These are phyloP conservation scores for Plasmodium knowlesi DNA, from an alignment of 169 alveolate genomes.

Conservation along the genomic window DNA sequence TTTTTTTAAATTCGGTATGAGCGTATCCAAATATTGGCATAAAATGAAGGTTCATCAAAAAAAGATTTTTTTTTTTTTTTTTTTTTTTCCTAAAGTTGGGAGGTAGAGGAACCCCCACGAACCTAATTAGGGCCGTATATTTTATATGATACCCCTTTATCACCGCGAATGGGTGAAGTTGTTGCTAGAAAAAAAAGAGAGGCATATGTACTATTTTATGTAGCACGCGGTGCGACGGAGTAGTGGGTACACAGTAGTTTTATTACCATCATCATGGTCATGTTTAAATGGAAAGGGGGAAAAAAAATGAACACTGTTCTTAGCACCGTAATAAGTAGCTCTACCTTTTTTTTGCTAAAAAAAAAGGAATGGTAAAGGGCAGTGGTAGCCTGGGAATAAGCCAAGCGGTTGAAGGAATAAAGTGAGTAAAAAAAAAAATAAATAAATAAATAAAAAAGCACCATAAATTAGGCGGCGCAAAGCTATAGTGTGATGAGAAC, in stretches of 20 bases:
- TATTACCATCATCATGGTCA: neutral
- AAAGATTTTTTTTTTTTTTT: neutral
- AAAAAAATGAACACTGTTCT: neutral
- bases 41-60: neutral
- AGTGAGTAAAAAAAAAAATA: neutral
- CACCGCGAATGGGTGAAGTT: neutral
- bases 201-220: too few species aligned
- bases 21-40: neutral
- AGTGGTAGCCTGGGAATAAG: neutral
- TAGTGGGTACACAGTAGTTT: neutral
- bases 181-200: neutral
- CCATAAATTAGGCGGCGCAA: neutral
- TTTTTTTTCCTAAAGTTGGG: neutral
- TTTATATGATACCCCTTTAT: constrained; percentile 13
- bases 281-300: neutral
- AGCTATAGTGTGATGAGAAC: neutral
- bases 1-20: neutral
- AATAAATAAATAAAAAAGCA: neutral
- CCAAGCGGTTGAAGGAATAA: neutral
- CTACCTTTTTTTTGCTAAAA: neutral
- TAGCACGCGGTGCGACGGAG: neutral
- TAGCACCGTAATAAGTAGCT: neutral
- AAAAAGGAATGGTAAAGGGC: neutral
- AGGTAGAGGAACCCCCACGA: neutral
- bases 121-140: neutral